phyloP scores from a whole-genome alignment of 208 protist genomes.

The Acanthamoeba culbertsoni region DNA sequence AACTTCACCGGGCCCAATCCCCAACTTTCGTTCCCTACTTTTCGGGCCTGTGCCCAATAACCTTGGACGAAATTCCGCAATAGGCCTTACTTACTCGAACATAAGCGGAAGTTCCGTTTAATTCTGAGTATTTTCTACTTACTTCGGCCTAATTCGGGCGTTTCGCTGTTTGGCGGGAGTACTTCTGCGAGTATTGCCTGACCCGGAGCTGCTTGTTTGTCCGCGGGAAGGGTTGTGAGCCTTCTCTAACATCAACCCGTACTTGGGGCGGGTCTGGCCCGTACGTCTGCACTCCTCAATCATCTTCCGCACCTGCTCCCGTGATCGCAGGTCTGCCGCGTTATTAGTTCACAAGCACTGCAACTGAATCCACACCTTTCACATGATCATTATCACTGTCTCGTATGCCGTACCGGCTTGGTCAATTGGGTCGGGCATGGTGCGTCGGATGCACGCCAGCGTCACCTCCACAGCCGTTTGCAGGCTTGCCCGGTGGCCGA shows the following conservation, averaged over 20 bases:
- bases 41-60: not conserved
- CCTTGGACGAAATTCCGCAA: not conserved
- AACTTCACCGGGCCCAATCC: not conserved
- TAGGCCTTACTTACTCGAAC: not conserved
- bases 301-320: not conserved
- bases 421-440: not conserved
- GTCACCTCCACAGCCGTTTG: not conserved
- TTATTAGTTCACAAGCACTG: not conserved
- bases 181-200: not conserved
- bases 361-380: not conserved
- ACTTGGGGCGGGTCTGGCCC: not conserved
- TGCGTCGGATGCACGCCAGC: not conserved
- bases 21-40: not conserved
- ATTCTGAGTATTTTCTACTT: not conserved
- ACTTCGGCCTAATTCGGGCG: not conserved
- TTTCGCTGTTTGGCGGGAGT: not conserved
- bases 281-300: not conserved
- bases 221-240: not conserved
- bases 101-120: not conserved
- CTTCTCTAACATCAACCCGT: not conserved
- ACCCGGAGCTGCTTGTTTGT: not conserved
- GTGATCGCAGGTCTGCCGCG: not conserved
- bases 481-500: not conserved
- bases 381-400: not conserved
- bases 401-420: not conserved